phyloP scores from a whole-genome alignment of 208 protist genomes.

The Wallacemonas collosoma region DNA sequence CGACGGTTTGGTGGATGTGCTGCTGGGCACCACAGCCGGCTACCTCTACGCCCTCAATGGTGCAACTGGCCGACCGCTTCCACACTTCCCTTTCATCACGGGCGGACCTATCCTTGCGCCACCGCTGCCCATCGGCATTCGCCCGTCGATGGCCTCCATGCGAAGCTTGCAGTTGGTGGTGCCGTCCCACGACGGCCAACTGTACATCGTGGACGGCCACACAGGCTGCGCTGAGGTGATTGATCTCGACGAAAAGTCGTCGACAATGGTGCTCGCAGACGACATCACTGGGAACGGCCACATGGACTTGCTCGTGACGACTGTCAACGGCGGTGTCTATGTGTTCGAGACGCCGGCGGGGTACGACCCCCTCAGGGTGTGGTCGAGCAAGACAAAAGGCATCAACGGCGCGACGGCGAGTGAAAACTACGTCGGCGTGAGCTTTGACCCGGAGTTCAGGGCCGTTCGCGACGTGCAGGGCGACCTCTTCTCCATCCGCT shows the following conservation, averaged over 20 bases:
- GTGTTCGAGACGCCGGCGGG: constrained; percentile 70
- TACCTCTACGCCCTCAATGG: constrained; percentile 86
- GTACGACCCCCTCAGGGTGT: constrained; percentile 81
- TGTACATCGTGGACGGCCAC: constrained; percentile 85
- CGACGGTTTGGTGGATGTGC: constrained; percentile 84
- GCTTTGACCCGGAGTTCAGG: constrained; percentile 60
- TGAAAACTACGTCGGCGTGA: constrained; percentile 75
- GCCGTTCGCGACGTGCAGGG: constrained; percentile 63
- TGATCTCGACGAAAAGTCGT: constrained; percentile 92
- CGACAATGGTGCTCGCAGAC: constrained; percentile 87
- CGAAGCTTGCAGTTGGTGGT: constrained; percentile 78
- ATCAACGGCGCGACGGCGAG: constrained; percentile 80
- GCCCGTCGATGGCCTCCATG: constrained; percentile 22
- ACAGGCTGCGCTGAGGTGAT: constrained; percentile 84
- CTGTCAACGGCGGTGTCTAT: constrained; percentile 87
- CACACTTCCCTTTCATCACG: constrained; percentile 77
- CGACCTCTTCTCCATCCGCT: constrained; percentile 61
- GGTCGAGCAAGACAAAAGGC: constrained; percentile 70
- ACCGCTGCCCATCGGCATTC: constrained; percentile 68
- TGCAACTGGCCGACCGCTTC: constrained; percentile 48
- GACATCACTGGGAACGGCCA: constrained; percentile 91
- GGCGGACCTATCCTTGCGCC: constrained; percentile 74
- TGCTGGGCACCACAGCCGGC: constrained; percentile 81
- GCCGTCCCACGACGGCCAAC: constrained; percentile 83
- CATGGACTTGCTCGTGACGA: constrained; percentile 89